Evolutionary conservation across 768 basidiomycete genomes (phyloP), one percentile per base, ranked within the genome.

Genomic region (Vishniacozyma victoriae): DNA sequence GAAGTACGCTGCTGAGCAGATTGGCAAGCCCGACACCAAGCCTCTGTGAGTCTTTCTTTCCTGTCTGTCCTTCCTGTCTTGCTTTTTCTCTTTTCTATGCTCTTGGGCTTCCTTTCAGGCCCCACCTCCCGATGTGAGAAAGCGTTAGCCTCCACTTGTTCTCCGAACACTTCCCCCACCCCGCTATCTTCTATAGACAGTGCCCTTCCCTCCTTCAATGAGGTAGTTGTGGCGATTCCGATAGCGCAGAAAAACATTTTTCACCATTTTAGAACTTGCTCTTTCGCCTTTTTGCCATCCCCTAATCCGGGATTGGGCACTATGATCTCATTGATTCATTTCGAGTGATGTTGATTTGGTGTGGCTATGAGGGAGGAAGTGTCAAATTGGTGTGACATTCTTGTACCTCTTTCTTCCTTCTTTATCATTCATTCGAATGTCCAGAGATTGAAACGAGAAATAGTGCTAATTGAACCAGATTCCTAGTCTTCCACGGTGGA

Each of bases 401-500:
- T 16, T 31, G n/a, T 5, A 24, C 19, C 23, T 37, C 35, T 37
- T 13, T 35, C 18, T 33, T 35, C 6, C 15, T 14, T 39, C n/a
- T 35, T n/a, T n/a, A n/a, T n/a, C n/a, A n/a, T n/a, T n/a, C n/a
- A n/a, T n/a, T n/a, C 7, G 35, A 14, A 6, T 16, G 15, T 47
- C 35, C 14, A 9, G 18, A 11, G 18, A 40, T 29, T 38, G 19
- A 25, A 7, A 31, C 31, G 18, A 15, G 9, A 9, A 4, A n/a
- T 19, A 23, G 26, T 41, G 26, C 20, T 46, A 14, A 26, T 50
- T 15, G n/a, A 43, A 36, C 3, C 44, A 89, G 88, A 61, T 96
- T 85, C 82, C 87, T 97, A 54, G 95, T 97, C 74, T 99, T 97
- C 90, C 95, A 99, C 77, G 95, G 95, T 75, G 95, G 95, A 57